Conservation (phyloP, 306 rosid genomes). For the Prinsepia uniflora region DNA sequence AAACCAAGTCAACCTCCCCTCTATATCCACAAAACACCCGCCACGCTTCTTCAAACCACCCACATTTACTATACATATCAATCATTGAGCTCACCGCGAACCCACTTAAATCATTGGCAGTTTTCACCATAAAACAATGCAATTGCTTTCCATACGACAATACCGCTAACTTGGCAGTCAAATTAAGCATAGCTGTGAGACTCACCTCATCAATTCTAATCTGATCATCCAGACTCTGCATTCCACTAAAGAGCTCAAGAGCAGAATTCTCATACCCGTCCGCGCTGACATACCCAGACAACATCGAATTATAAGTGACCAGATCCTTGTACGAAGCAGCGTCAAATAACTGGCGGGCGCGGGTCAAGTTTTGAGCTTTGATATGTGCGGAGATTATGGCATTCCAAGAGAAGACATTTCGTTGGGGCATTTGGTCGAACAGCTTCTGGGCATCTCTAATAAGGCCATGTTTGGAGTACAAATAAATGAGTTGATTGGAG, state of each 20-base stretch:
- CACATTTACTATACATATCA: constrained; percentile 78
- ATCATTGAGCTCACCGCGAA: constrained; percentile 62
- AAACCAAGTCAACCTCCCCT: constrained; percentile 46
- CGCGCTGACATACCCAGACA: constrained; percentile 48
- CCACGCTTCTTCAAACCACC: constrained; percentile 49
- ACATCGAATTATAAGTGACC: constrained; percentile 69
- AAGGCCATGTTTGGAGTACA: constrained; percentile 39
- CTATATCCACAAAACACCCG: constrained; percentile 36
- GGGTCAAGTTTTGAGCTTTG: constrained; percentile 50
- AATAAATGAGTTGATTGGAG: constrained; percentile 55
- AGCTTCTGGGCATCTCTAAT: constrained; percentile 47
- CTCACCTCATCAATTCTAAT: constrained; percentile 57
- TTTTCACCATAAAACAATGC: constrained; percentile 75
- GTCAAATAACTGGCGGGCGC: constrained; percentile 48
- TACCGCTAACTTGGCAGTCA: constrained; percentile 45
- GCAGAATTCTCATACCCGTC: constrained; percentile 53
- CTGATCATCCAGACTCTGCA: constrained; percentile 41
- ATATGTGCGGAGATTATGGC: constrained; percentile 53
- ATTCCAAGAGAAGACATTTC: constrained; percentile 73
- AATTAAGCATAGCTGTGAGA: constrained; percentile 62
- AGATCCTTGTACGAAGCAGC: constrained; percentile 47
- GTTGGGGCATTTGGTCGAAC: constrained; percentile 69
- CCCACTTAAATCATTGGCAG: constrained; percentile 47
- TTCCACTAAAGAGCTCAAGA: constrained; percentile 43
- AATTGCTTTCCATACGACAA: constrained; percentile 56